Conservation (phyloP, 164 flowering plant genomes). For the Platanus orientalis region DNA sequence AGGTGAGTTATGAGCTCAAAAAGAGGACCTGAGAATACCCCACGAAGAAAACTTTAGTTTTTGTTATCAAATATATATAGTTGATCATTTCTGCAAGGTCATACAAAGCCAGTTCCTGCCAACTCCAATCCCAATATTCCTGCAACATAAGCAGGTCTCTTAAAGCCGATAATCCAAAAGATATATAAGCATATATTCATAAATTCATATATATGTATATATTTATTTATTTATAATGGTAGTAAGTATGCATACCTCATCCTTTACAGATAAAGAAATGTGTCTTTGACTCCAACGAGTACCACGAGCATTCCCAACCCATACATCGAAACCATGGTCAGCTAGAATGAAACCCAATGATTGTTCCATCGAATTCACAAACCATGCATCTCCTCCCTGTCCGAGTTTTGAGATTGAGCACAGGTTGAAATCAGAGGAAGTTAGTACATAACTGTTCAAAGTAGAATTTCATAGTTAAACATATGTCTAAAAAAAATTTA, state of each 20-base stretch:
- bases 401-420: not conserved
- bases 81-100: constrained; percentile 78
- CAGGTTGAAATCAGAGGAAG: not conserved
- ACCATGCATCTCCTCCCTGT: constrained; percentile 98
- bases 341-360: constrained; percentile 93
- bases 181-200: not conserved
- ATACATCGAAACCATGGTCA: constrained; percentile 87
- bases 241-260: constrained; percentile 46
- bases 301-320: constrained; percentile 97
- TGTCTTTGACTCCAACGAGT: constrained; percentile 94
- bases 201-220: not conserved
- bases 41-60: constrained; percentile 62
- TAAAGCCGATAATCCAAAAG: not conserved
- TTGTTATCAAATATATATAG: constrained; percentile 44
- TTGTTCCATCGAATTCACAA: constrained; percentile 61
- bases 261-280: constrained; percentile 52
- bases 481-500: not conserved
- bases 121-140: constrained; percentile 99
- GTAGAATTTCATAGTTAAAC: not conserved
- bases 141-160: constrained; percentile 24
- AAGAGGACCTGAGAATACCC: constrained; percentile 90
- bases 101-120: constrained; percentile 83
- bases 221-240: too few species aligned
- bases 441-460: constrained; percentile 3
- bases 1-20: constrained; percentile 1